Conservation (phyloP, 1,284 basidiomycete species). For the Vanrija pseudolonga region DNA sequence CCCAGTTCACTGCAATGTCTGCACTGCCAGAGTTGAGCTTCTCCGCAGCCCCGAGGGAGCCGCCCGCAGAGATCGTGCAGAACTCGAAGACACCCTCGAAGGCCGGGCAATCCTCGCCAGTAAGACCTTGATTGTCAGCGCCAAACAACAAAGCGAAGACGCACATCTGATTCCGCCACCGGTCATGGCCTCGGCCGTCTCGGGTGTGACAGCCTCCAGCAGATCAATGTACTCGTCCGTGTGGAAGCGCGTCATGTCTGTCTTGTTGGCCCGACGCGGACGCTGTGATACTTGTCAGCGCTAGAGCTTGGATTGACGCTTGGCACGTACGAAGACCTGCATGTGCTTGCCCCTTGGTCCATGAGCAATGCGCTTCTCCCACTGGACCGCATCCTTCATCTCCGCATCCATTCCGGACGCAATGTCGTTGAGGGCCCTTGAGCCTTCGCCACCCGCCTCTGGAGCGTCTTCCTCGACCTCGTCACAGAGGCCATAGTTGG, state of each 20-base stretch:
- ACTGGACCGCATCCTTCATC: slow-evolving; percentile 24
- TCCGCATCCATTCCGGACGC: slow-evolving; percentile 14
- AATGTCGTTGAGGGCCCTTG: slow-evolving; percentile 26
- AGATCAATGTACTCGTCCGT: slow-evolving; percentile 98
- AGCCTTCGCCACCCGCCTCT: slow-evolving; percentile 24
- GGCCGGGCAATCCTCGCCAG: slow-evolving; percentile 92
- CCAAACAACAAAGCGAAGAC: slow-evolving; percentile 38
- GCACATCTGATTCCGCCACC: slow-evolving; percentile 76
- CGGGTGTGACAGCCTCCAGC: slow-evolving; percentile 78
- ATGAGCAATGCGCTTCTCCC: slow-evolving; percentile 27
- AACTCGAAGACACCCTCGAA: slow-evolving; percentile 98
- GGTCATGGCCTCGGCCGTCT: slow-evolving; percentile 78
- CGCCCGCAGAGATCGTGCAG: slow-evolving; percentile 93
- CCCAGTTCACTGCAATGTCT: slow-evolving; percentile 97
- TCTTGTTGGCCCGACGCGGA: slow-evolving; percentile 73
- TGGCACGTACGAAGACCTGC: slow-evolving; percentile 73
- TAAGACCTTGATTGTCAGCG: slow-evolving; percentile 59
- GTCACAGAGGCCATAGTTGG: slow-evolving; percentile 72
- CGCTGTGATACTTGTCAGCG: slow-evolving; percentile 53
- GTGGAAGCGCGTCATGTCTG: slow-evolving; percentile 88
- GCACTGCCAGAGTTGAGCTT: slow-evolving; percentile 74
- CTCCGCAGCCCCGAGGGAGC: slow-evolving; percentile 83
- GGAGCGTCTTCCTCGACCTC: slow-evolving; percentile 28
- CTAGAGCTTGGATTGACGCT: neutral
- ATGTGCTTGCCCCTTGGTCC: slow-evolving; percentile 56